Evolutionary conservation across 2,329 filamentous ascomycete genomes (phyloP).

Genomic region (Raffaelea arxii): DNA sequence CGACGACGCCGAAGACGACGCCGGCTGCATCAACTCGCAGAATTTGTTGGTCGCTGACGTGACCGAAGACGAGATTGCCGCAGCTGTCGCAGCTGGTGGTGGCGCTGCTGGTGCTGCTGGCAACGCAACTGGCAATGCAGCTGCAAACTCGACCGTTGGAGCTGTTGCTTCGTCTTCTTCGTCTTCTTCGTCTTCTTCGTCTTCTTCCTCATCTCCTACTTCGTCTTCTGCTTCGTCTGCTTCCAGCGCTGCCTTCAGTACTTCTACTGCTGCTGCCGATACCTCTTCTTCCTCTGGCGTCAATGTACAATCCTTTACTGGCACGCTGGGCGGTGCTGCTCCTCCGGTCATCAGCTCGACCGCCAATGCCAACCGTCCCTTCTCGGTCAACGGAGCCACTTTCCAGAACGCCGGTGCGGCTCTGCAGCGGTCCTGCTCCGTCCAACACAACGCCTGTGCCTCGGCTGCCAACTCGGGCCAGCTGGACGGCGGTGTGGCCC

Average conservation of each 20-base stretch:
- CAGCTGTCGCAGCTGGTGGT: conserved; percentile 29
- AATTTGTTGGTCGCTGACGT: conserved; percentile 46
- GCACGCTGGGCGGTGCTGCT: conserved; percentile 28
- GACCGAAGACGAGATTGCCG: conserved; percentile 40
- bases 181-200: not conserved
- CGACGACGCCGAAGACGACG: conserved; percentile 35
- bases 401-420: conserved; percentile 39
- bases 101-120: conserved; percentile 3
- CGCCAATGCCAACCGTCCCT: conserved; percentile 27
- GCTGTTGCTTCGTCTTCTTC: not conserved
- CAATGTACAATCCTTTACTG: conserved; percentile 37
- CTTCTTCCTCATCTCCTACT: conserved; percentile 1
- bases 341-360: conserved; percentile 30
- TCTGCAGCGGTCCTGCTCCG: conserved; percentile 36
- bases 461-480: conserved; percentile 36
- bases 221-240: conserved; percentile 1
- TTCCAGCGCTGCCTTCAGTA: not conserved
- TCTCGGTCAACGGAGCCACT: conserved; percentile 43
- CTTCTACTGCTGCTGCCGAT: conserved; percentile 4
- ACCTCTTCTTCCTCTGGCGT: conserved; percentile 10
- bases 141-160: not conserved
- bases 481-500: conserved; percentile 23
- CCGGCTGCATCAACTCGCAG: conserved; percentile 46
- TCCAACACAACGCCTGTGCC: conserved; percentile 41
- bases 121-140: conserved; percentile 1